A percentile compares a stretch with the other conserved stretches of the same genome.
Evolutionary conservation across 495 filamentous ascomycete genomes (phyloP).

Genomic region (Hypoxylon perforatum): DNA sequence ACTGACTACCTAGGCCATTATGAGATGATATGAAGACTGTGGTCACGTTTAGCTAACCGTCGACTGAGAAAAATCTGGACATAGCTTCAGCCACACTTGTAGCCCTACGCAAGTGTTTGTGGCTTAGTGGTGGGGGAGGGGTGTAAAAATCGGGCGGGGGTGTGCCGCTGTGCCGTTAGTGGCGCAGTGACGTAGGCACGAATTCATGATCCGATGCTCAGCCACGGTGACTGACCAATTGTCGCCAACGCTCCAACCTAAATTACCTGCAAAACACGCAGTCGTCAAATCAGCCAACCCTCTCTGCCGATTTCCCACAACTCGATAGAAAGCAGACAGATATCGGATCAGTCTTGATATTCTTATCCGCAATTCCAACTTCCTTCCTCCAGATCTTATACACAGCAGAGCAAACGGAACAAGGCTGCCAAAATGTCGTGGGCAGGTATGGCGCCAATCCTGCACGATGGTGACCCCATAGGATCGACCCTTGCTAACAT

Average conservation of each 20-base stretch:
- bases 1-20: too few relatives aligned
- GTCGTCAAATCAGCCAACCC: slow-evolving; percentile 26
- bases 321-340: not conserved
- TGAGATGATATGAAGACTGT: too few relatives aligned
- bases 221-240: slow-evolving; percentile 23
- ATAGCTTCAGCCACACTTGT: not conserved
- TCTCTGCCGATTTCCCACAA: slow-evolving; percentile 7
- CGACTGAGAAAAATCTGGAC: too few relatives aligned
- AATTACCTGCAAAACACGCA: slow-evolving; percentile 17
- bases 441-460: slow-evolving; percentile 60
- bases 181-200: slow-evolving; percentile 9
- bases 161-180: slow-evolving; percentile 2
- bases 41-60: too few relatives aligned
- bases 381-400: not conserved
- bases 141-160: too few relatives aligned
- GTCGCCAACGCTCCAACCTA: slow-evolving; percentile 18
- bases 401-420: not conserved
- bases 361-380: not conserved
- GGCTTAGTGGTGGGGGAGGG: not conserved
- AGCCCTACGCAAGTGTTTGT: too few relatives aligned
- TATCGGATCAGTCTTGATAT: not conserved
- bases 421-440: slow-evolving; percentile 66
- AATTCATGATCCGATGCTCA: slow-evolving; percentile 21
- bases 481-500: slow-evolving; percentile 15
- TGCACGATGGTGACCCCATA: not conserved